Conservation (phyloP, 1,284 basidiomycete genomes). For the Melampsora abietis-canadensis region DNA sequence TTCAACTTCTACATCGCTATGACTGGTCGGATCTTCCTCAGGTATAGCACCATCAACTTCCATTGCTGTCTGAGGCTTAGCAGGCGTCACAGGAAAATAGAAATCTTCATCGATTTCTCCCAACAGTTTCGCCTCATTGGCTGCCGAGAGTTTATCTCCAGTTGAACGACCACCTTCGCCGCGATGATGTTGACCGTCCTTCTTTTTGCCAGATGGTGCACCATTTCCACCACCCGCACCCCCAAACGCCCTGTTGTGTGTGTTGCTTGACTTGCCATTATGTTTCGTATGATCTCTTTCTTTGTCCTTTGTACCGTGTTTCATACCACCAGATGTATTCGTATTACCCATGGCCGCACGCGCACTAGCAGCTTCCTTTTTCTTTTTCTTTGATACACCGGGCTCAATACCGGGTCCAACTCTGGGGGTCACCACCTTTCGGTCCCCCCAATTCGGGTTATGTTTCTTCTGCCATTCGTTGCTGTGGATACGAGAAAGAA, state of each 20-base stretch:
- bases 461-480: constrained; percentile 88
- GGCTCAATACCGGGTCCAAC: constrained; percentile 35
- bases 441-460: constrained; percentile 68
- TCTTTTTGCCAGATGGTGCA: neutral
- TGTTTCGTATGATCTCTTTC: neutral
- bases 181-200: neutral
- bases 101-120: constrained; percentile 36
- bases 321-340: neutral
- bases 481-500: neutral
- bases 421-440: constrained; percentile 35
- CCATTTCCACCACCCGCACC: neutral
- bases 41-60: neutral
- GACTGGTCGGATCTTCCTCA: constrained; percentile 3
- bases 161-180: constrained; percentile 12
- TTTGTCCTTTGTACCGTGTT: constrained; percentile 16
- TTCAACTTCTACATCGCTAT: constrained; percentile 29
- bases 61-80: constrained; percentile 6
- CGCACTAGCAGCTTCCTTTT: constrained; percentile 15
- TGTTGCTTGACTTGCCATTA: neutral
- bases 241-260: neutral
- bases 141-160: constrained; percentile 20
- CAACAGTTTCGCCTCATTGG: constrained; percentile 25
- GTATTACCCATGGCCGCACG: neutral
- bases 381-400: constrained; percentile 38
- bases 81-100: constrained; percentile 1